Conservation (phyloP, 805 yeast genomes). For the Lipomyces orientalis region DNA sequence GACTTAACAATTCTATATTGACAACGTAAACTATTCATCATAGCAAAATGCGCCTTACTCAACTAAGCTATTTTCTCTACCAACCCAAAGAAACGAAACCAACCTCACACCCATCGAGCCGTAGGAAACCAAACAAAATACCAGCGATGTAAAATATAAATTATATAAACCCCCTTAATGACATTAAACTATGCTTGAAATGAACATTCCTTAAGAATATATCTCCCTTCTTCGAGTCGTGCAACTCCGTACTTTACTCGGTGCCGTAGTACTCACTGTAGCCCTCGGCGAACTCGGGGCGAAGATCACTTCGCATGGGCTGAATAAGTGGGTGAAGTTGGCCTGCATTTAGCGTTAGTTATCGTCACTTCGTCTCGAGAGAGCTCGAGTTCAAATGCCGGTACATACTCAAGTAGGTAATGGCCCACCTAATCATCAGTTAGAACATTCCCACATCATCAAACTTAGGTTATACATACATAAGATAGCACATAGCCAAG, state of each 20-base stretch:
- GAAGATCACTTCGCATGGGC: constrained; percentile 82
- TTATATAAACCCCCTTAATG: constrained; percentile 10
- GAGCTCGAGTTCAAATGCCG: neutral
- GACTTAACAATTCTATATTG: neutral
- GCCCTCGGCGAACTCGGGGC: constrained; percentile 69
- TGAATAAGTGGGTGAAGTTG: constrained; percentile 86
- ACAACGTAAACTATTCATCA: neutral
- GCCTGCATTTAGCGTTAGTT: constrained; percentile 40
- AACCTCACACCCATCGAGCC: constrained; percentile 23
- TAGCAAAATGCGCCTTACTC: constrained; percentile 12
- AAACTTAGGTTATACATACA: constrained; percentile 46
- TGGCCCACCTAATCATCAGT: constrained; percentile 60
- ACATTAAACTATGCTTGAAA: constrained; percentile 22
- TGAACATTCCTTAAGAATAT: constrained; percentile 2
- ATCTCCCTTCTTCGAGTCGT: constrained; percentile 6
- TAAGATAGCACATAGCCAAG: constrained; percentile 71
- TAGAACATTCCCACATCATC: neutral
- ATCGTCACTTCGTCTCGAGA: neutral
- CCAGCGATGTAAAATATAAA: neutral
- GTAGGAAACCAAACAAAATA: constrained; percentile 7
- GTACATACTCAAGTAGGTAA: constrained; percentile 65
- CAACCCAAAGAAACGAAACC: constrained; percentile 26
- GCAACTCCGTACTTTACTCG: constrained; percentile 26
- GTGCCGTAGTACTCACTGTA: constrained; percentile 35
- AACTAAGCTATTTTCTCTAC: constrained; percentile 25